Evolutionary conservation across 352 stramenopile species (phyloP), one percentile per base, ranked within the genome.

Genomic region (Pythium pectinolyticum): DNA sequence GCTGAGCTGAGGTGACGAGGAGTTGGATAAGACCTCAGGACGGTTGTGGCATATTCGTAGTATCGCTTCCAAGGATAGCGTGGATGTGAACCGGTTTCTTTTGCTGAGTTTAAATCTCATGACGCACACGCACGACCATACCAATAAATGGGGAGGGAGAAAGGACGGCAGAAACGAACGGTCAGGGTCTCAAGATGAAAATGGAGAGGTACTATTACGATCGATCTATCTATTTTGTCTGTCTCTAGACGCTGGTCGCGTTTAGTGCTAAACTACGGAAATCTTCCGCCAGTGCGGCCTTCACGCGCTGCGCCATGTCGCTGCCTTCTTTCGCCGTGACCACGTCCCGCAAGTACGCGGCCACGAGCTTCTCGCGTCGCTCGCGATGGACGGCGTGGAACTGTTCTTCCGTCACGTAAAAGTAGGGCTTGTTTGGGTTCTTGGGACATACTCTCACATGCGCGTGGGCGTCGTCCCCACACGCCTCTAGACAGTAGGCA

Each of bases 381-480:
- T 61, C 30, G 22, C 62, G 60, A 41, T 72, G 65, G 17, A 72
- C 51, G 1, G 24, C 27, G 0, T n/a, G 46, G 59, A 72, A 72
- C 11, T 37, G 11, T 12, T 60, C 65, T 24, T 72, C 55, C 14
- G 65, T 72, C 39, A 57, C 54, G 58, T 51, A 72, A 43, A 48
- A 72, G 50, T 72, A 72, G 35, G 65, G 65, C 8, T 25, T n/a
- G 50, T 72, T 68, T 3, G 65, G 58, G 54, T 72, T 72, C 54
- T 65, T 57, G 4, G 4, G 30, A 28, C 65, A 72, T 24, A 27
- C 37, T 22, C 46, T 57, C 39, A 72, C 65, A 24, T 72, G 65
- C 7, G 15, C 12, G 54, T 72, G 65, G 12, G 65, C 65, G 54
- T 72, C 65, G 6, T 19, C 19, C n/a, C 54, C 58, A 20, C 65